These are phyloP conservation scores for Cryptosporidium ubiquitum DNA, from an alignment of 169 alveolate genomes.

Conservation along the genomic window DNA sequence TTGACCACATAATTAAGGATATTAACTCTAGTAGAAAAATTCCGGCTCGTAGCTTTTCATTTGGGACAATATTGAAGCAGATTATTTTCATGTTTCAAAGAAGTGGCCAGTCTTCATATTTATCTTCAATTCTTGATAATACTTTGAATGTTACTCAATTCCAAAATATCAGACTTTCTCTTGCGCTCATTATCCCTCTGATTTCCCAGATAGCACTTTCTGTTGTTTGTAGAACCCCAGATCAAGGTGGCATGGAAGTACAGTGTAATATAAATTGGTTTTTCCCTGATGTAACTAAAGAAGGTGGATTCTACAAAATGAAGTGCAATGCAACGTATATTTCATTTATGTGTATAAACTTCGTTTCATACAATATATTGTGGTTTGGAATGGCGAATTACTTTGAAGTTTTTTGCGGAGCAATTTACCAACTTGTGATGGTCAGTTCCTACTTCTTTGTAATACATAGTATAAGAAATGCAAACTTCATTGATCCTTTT, in stretches of 20 bases:
- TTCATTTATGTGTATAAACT: constrained; percentile 4
- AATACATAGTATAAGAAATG: constrained; percentile 37
- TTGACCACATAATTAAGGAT: constrained; percentile 46
- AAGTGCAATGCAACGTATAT: constrained; percentile 26
- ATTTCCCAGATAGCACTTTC: constrained; percentile 59
- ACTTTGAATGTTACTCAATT: constrained; percentile 60
- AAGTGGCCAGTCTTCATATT: constrained; percentile 72
- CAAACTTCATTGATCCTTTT: constrained; percentile 42
- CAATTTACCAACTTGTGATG: constrained; percentile 57
- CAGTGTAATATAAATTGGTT: constrained; percentile 57
- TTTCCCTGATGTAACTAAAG: constrained; percentile 17
- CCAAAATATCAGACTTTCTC: constrained; percentile 66
- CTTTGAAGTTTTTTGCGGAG: constrained; percentile 53
- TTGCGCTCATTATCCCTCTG: constrained; percentile 51
- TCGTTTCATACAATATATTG: constrained; percentile 12
- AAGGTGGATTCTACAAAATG: neutral
- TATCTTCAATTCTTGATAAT: constrained; percentile 51
- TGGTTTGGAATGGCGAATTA: constrained; percentile 64
- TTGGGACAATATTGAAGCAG: constrained; percentile 36
- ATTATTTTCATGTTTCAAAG: constrained; percentile 46
- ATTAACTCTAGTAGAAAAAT: constrained; percentile 41
- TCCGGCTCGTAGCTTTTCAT: constrained; percentile 36
- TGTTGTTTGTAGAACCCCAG: constrained; percentile 53
- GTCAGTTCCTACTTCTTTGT: constrained; percentile 46
- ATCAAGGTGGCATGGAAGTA: constrained; percentile 6